Evolutionary conservation across 352 stramenopile species (phyloP).

Genomic region (Pythium periplocum): DNA sequence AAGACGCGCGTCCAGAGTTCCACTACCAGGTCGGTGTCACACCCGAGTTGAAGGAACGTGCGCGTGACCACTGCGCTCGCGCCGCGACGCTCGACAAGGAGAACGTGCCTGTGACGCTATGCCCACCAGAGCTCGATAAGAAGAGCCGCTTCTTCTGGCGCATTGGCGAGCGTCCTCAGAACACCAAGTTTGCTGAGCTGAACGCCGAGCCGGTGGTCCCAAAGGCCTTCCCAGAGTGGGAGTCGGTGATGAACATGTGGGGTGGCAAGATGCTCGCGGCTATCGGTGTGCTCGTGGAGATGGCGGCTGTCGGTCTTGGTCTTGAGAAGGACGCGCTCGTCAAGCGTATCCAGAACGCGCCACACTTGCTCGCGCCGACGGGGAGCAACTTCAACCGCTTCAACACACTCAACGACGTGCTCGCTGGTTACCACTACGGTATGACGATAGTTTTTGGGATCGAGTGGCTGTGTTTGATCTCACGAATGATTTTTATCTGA

Average conservation of each 20-base stretch:
- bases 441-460: not conserved
- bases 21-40: conserved; percentile 90
- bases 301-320: conserved; percentile 82
- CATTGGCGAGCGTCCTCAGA: conserved; percentile 60
- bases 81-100: conserved; percentile 44
- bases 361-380: conserved; percentile 88
- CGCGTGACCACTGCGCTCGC: conserved; percentile 80
- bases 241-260: conserved; percentile 89
- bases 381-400: conserved; percentile 85
- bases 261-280: conserved; percentile 85
- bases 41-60: conserved; percentile 76
- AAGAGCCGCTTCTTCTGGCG: conserved; percentile 95
- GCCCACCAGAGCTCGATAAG: conserved; percentile 86
- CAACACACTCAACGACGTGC: conserved; percentile 76
- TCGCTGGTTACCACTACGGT: conserved; percentile 90
- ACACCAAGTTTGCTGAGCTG: conserved; percentile 77
- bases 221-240: conserved; percentile 83
- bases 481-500: not conserved
- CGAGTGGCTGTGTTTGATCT: not conserved
- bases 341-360: conserved; percentile 75
- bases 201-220: conserved; percentile 88
- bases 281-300: conserved; percentile 80
- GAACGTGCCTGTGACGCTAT: conserved; percentile 76
- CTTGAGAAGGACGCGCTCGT: conserved; percentile 76
- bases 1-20: conserved; percentile 85